Conservation (phyloP, 2,329 filamentous ascomycete species). For the Fusarium circinatum region DNA sequence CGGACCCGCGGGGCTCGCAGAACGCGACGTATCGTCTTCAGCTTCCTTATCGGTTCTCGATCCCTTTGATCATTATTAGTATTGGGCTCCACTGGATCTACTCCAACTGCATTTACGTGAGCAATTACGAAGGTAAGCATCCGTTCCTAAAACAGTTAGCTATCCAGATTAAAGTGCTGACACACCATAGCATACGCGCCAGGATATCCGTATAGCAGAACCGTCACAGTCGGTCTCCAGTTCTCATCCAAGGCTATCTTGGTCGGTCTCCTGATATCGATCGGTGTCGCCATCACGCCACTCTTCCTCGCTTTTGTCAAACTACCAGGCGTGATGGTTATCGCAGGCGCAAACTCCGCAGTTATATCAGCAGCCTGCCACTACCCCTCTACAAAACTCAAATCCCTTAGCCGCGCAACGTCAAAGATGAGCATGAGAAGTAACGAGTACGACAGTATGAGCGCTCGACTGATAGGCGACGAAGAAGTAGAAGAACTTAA, state of each 20-base stretch:
- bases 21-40: conserved; percentile 36
- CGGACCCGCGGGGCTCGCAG: conserved; percentile 22
- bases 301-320: conserved; percentile 12
- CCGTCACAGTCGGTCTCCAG: conserved; percentile 3
- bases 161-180: neutral
- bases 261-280: neutral
- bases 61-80: conserved; percentile 29
- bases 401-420: neutral
- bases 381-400: conserved; percentile 4
- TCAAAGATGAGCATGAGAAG: neutral
- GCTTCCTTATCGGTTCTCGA: conserved; percentile 34
- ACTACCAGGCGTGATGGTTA: conserved; percentile 24
- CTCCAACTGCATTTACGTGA: conserved; percentile 35
- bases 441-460: neutral
- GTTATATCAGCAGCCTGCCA: conserved; percentile 35
- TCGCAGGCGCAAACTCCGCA: conserved; percentile 26
- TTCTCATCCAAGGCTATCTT: conserved; percentile 25
- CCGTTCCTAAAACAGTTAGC: neutral
- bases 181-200: neutral
- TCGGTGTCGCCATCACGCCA: conserved; percentile 7
- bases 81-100: conserved; percentile 37
- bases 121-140: conserved; percentile 29
- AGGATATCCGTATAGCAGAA: neutral
- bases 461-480: conserved; percentile 1
- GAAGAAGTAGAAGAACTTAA: neutral